phyloP scores from a whole-genome alignment of 2,329 filamentous ascomycete species.

The Cercospora canescens region DNA sequence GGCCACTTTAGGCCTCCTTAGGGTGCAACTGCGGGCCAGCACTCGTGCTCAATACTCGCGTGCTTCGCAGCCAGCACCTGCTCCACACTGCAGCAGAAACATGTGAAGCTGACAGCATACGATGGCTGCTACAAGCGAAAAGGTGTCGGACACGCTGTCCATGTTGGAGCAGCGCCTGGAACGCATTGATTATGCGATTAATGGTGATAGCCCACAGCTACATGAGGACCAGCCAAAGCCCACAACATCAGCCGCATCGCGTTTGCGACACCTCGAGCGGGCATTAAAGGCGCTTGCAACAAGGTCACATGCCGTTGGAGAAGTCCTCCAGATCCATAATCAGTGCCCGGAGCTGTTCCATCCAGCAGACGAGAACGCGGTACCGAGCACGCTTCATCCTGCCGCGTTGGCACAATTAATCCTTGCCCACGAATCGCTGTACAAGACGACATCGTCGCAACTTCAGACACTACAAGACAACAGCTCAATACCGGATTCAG shows the following conservation, averaged over 20 bases:
- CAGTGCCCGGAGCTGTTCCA: conserved; percentile 43
- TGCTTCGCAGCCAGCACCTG: neutral
- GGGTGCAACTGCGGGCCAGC: too few species aligned
- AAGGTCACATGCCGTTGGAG: conserved; percentile 41
- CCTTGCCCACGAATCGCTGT: conserved; percentile 45
- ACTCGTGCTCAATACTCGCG: too few species aligned
- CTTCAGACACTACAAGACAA: conserved; percentile 48
- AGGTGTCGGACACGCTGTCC: conserved; percentile 38
- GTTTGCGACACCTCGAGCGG: conserved; percentile 31
- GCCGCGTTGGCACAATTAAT: conserved; percentile 39
- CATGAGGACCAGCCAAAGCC: neutral
- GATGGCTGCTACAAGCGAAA: conserved; percentile 16
- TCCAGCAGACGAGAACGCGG: conserved; percentile 23
- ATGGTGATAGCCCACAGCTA: conserved; percentile 32
- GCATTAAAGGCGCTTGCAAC: conserved; percentile 40
- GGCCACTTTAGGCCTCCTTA: neutral
- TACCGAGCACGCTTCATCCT: conserved; percentile 25
- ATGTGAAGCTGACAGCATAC: conserved; percentile 11
- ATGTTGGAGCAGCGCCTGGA: conserved; percentile 48
- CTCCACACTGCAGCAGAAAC: conserved; percentile 21
- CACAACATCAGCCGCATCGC: conserved; percentile 24
- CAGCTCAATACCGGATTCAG: conserved; percentile 43
- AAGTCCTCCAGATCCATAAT: conserved; percentile 43
- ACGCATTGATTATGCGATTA: conserved; percentile 45
- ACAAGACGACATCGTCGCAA: conserved; percentile 44